A percentile compares a stretch with the other conserved stretches of the same genome.
These are phyloP conservation scores for Paratinospora sagittata DNA, from an alignment of 164 flowering plant species.

Conservation along the genomic window DNA sequence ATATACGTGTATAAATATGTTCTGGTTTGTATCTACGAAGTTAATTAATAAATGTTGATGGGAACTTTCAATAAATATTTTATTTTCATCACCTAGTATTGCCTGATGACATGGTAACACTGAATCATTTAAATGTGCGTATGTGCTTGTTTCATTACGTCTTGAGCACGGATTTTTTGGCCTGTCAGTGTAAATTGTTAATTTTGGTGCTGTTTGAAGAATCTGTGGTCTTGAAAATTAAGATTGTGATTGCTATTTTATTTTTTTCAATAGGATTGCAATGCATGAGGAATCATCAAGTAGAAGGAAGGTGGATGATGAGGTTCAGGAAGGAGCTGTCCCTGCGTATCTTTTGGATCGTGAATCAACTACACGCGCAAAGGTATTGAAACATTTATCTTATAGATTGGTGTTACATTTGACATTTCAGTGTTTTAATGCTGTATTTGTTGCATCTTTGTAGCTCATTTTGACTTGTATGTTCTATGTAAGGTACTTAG, in stretches of 20 bases:
- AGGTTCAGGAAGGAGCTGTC: constrained; percentile 81
- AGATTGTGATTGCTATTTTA: background rate
- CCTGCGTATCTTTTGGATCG: constrained; percentile 96
- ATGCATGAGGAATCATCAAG: constrained; percentile 86
- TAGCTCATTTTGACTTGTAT: background rate
- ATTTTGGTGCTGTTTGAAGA: background rate
- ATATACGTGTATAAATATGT: too few species aligned
- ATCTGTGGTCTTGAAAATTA: background rate
- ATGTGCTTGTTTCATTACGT: background rate
- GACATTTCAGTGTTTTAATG: background rate
- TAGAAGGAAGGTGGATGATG: constrained; percentile 87
- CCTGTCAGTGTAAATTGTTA: background rate
- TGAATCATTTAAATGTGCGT: background rate
- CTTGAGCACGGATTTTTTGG: background rate
- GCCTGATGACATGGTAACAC: background rate
- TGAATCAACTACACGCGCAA: constrained; percentile 86
- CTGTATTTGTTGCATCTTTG: background rate
- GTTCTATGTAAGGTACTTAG: constrained; percentile 59
- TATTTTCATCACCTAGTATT: too few species aligned
- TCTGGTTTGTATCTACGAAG: too few species aligned
- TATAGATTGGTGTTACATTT: background rate
- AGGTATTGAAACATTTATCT: constrained; percentile 31
- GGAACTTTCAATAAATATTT: too few species aligned
- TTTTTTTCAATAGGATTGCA: constrained; percentile 52
- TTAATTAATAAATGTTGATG: too few species aligned